These are phyloP conservation scores for Mucor saturninus DNA, from an alignment of 371 early-diverging fungal genomes.

Conservation along the genomic window DNA sequence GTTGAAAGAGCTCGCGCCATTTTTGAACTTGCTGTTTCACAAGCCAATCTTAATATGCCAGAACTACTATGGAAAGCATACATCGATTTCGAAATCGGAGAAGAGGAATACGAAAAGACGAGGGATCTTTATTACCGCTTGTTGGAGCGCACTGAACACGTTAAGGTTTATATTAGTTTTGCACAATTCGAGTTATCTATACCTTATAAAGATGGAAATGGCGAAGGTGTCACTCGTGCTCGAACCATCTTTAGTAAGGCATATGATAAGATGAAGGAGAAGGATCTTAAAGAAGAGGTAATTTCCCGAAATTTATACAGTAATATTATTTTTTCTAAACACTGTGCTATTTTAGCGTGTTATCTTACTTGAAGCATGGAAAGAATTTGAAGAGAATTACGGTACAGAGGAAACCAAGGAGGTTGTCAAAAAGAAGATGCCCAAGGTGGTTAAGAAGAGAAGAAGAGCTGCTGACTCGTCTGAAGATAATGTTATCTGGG, in stretches of 20 bases:
- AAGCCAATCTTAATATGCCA: slow-evolving; percentile 92
- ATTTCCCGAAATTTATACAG: not conserved
- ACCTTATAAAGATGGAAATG: slow-evolving; percentile 53
- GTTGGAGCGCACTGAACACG: slow-evolving; percentile 87
- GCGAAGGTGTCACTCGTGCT: slow-evolving; percentile 57
- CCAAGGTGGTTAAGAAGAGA: slow-evolving; percentile 90
- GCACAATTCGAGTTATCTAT: slow-evolving; percentile 87
- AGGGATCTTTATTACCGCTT: slow-evolving; percentile 85
- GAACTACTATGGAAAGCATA: slow-evolving; percentile 97
- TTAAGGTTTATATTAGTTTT: slow-evolving; percentile 96
- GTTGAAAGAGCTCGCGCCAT: slow-evolving; percentile 86
- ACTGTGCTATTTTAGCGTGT: slow-evolving; percentile 60
- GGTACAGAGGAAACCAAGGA: slow-evolving; percentile 63
- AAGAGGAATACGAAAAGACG: slow-evolving; percentile 80
- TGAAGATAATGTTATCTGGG: slow-evolving; percentile 75
- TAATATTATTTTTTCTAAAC: not conserved
- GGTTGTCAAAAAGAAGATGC: slow-evolving; percentile 75
- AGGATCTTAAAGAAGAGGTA: slow-evolving; percentile 75
- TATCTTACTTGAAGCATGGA: slow-evolving; percentile 91
- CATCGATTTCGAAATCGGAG: slow-evolving; percentile 92
- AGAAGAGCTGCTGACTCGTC: slow-evolving; percentile 63
- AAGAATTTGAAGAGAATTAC: slow-evolving; percentile 81
- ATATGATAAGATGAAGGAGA: slow-evolving; percentile 70
- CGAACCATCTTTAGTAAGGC: slow-evolving; percentile 80
- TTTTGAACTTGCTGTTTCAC: slow-evolving; percentile 88